Base-by-base conservation (phyloP, 495 filamentous ascomycete species). In the Aspergillus wentii region DNA sequence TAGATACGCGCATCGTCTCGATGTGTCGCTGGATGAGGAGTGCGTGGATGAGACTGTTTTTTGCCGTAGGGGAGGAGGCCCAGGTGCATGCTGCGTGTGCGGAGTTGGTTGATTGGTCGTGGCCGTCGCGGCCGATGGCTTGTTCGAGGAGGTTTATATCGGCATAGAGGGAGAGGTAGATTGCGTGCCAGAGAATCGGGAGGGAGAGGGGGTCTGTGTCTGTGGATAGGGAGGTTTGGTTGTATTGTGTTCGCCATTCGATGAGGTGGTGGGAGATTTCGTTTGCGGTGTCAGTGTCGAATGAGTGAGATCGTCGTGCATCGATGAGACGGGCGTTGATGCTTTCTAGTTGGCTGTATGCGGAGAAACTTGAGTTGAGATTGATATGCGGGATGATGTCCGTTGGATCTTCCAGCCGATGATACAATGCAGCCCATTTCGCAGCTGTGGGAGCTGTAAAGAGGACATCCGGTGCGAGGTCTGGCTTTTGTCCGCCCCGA, bases 161-260 rank as follows among this genome's bases (percentile, higher is more conserved):
- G 8, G 46, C 43, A 41, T 58, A 60, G 0, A 65, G 35, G 13
- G 35, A 43, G 33, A 65, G 61, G 42, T 57, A 65, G 3, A 56
- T 43, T 1, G 49, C 44, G 25, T 67, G 63, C 63, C 63, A 67
- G 16, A 67, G 47, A 11, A 65, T 50, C 17, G 51, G 49, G 6
- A 67, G 48, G 38, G 44, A 47, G 21, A 54, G 53, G 17, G 51
- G 39, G 18, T 61, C 57, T 18, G 35, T 19, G 1, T 41, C 36
- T 8, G 17, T 40, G 1, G 10, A 10, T n/a, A 15, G n/a, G 14
- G 32, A 43, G 33, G 11, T 46, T 38, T 4, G 34, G 21, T 37
- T 38, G 21, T 56, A 56, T 30, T 31, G 41, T 7, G 40, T 7
- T 47, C 51, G 51, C 54, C 54, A 57, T 10, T 35, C 32, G 2